These are phyloP conservation scores for Xeromyces bisporus DNA, from an alignment of 495 filamentous ascomycete genomes.

Conservation along the genomic window DNA sequence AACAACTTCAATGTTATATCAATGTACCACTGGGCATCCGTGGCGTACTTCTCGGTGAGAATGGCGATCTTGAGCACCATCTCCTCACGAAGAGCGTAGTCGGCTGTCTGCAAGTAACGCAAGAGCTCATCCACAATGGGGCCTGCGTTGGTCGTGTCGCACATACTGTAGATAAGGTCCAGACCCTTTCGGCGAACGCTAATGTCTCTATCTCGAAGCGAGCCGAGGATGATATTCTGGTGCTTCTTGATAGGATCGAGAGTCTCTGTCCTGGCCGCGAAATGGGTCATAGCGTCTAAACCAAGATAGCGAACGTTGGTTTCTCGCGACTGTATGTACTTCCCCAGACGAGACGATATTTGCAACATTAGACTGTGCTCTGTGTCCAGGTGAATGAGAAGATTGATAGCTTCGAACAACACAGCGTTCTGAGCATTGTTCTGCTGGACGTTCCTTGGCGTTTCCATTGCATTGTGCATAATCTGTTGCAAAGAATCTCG, in stretches of 20 bases:
- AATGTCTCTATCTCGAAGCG: slow-evolving; percentile 89
- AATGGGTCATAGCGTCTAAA: slow-evolving; percentile 94
- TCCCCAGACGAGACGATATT: slow-evolving; percentile 82
- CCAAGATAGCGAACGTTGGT: slow-evolving; percentile 97
- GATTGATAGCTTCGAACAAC: slow-evolving; percentile 95
- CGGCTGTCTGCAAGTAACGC: slow-evolving; percentile 86
- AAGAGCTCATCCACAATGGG: slow-evolving; percentile 88
- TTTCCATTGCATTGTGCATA: slow-evolving; percentile 75
- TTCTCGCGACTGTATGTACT: slow-evolving; percentile 92
- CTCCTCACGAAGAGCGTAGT: slow-evolving; percentile 95
- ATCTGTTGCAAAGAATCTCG: slow-evolving; percentile 83
- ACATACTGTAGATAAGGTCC: slow-evolving; percentile 99
- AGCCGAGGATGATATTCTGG: slow-evolving; percentile 86
- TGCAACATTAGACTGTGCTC: slow-evolving; percentile 93
- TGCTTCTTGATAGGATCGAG: slow-evolving; percentile 97
- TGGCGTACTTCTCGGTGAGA: slow-evolving; percentile 94
- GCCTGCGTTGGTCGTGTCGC: slow-evolving; percentile 78
- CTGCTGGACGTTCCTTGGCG: slow-evolving; percentile 96
- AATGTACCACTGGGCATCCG: slow-evolving; percentile 97
- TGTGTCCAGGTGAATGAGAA: slow-evolving; percentile 97
- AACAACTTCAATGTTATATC: slow-evolving; percentile 91
- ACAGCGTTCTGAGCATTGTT: slow-evolving; percentile 99
- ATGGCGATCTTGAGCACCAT: slow-evolving; percentile 99
- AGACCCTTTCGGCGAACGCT: slow-evolving; percentile 91
- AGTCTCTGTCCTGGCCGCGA: slow-evolving; percentile 86